These are phyloP conservation scores for Ophiocordyceps camponoti-saundersi DNA, from an alignment of 2,329 filamentous ascomycete species.

Conservation along the genomic window DNA sequence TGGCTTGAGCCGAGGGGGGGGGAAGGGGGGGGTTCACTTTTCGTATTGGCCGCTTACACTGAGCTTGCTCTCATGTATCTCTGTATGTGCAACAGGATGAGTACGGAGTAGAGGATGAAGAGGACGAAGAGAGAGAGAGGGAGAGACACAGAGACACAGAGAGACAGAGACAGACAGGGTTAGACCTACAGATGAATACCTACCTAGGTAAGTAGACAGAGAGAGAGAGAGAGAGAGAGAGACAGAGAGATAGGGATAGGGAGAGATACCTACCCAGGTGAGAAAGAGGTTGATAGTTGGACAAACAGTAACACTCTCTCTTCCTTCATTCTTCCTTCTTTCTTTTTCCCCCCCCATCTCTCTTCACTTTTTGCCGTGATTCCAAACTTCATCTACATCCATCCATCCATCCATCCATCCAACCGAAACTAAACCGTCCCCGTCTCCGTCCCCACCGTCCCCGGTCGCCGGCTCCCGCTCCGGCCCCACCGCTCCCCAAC, in stretches of 20 bases:
- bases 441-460: no score
- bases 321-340: background rate
- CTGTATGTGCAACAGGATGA: background rate
- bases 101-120: no score
- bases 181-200: background rate
- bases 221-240: background rate
- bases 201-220: background rate
- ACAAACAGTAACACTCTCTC: background rate
- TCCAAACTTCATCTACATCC: no score
- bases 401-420: background rate
- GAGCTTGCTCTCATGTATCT: no score
- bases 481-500: background rate
- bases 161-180: background rate
- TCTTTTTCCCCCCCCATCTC: background rate
- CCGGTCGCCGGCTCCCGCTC: background rate
- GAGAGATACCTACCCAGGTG: background rate
- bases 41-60: background rate
- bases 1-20: background rate
- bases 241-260: background rate
- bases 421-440: background rate
- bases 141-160: background rate
- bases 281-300: no score
- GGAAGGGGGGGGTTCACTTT: no score
- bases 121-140: background rate
- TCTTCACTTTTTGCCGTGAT: background rate